Evolutionary conservation across 1,284 basidiomycete species (phyloP).

Genomic region (Agroathelia rolfsii): DNA sequence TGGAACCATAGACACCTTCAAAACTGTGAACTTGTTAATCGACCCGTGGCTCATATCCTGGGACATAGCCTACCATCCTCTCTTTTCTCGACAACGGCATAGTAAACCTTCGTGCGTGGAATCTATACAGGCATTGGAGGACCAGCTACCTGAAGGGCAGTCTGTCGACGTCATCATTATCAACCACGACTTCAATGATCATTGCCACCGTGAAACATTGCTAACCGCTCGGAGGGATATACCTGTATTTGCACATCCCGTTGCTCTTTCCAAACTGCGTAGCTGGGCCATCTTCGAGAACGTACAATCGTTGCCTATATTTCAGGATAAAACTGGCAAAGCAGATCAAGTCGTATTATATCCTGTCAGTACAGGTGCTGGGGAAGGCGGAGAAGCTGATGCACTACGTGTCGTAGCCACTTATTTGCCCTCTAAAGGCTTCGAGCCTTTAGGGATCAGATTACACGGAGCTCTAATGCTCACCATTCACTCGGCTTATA

Average conservation of each 20-base stretch:
- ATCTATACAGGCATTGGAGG: not conserved
- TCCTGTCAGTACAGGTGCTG: no score
- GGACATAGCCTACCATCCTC: not conserved
- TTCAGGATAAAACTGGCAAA: no score
- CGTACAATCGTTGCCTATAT: not conserved
- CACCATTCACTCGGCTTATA: not conserved
- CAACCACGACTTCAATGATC: slow-evolving; percentile 1
- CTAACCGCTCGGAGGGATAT: not conserved
- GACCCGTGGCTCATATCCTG: slow-evolving; percentile 1
- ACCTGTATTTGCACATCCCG: not conserved
- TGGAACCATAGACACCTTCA: not conserved
- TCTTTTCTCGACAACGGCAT: slow-evolving; percentile 1
- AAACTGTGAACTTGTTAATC: slow-evolving; percentile 1
- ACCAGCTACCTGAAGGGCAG: not conserved
- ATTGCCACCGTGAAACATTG: slow-evolving; percentile 1
- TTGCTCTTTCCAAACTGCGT: not conserved
- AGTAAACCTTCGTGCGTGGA: not conserved
- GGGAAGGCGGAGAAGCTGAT: no score
- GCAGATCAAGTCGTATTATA: no score
- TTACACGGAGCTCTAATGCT: not conserved
- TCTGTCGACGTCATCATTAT: slow-evolving; percentile 1
- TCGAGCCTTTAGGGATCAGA: not conserved
- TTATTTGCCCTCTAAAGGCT: not conserved
- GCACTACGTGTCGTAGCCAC: no score
- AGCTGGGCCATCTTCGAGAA: slow-evolving; percentile 1